Base-by-base conservation (phyloP, 768 basidiomycete genomes). In the button mushroom (Agaricus bisporus) region DNA sequence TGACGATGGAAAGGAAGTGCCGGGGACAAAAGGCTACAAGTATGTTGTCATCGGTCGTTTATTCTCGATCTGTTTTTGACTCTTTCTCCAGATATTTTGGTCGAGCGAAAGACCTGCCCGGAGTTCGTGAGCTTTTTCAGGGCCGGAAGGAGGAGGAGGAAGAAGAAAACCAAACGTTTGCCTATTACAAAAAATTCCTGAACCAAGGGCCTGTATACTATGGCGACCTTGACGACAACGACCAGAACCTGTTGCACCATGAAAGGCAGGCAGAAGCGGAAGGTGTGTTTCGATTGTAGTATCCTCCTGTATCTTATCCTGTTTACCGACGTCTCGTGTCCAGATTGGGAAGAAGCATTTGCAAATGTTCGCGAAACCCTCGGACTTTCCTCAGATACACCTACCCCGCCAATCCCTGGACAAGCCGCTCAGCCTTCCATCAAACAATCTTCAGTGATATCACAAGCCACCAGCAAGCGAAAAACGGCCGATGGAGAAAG, bases 11-110 rank as follows among this genome's bases (percentile, higher is more conserved):
- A 89, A 88, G 68, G 94, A 98, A 67, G 94, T 98, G 0, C 95
- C 94, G 0, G 94, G 94, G 2, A 97, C 94, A 8, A 88, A 95
- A 62, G 95, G 95, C 56, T 98, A 98, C 80, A 98, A 98, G 94
- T 93, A 58, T 49, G 84, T 70, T 15, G 26, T 29, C 17, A 32
- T 26, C 0, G 12, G 10, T 22, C 22, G 22, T 22, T 37, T 20
- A 20, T 41, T 18, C 25, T 44, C 12, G 39, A 0, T 6, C 6
- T 8, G 7, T 15, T 41, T 57, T 41, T 52, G 20, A 46, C 5
- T 11, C 20, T 20, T 12, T 26, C 35, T 49, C 2, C 56, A 95
- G 94, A 66, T 98, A 98, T 69, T 98, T 99, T 66, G 95, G 95
- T 53, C 86, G 95, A 26, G 93, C 95, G 3, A 95, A 92, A 66